A percentile compares a stretch with the other conserved stretches of the same genome.
Evolutionary conservation across 2,329 filamentous ascomycete species (phyloP).

Genomic region (Pyrenophora teres): DNA sequence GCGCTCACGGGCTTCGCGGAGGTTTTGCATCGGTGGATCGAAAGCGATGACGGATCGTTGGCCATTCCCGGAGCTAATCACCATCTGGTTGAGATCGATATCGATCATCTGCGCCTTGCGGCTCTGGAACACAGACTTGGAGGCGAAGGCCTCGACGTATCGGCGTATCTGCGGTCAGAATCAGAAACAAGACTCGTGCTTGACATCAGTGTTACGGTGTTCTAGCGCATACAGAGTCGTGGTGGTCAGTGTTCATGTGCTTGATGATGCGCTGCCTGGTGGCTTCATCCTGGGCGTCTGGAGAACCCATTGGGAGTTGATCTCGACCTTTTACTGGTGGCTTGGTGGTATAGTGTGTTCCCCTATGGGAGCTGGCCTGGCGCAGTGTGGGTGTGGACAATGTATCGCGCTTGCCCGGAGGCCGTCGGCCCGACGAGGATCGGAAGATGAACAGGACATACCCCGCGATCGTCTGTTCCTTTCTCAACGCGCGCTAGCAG

Average conservation of each 20-base stretch:
- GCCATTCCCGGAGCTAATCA: constrained; percentile 60
- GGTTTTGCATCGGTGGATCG: constrained; percentile 70
- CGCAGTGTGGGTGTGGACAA: constrained; percentile 1
- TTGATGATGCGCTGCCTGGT: constrained; percentile 68
- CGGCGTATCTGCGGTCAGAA: constrained; percentile 58
- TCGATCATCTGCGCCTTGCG: constrained; percentile 66
- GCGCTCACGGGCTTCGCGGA: constrained; percentile 69
- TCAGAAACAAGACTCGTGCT: constrained; percentile 6
- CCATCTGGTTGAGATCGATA: constrained; percentile 67
- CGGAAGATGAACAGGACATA: constrained; percentile 11
- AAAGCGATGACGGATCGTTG: constrained; percentile 63
- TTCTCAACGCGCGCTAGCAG: constrained; percentile 14
- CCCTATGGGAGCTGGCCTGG: not conserved
- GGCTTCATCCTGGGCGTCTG: constrained; percentile 49
- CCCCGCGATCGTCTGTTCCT: constrained; percentile 8
- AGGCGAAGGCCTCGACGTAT: constrained; percentile 75
- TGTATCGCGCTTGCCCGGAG: constrained; percentile 1
- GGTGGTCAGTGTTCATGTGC: constrained; percentile 89
- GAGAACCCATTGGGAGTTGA: not conserved
- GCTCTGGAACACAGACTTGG: constrained; percentile 61
- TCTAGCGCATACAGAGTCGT: constrained; percentile 59
- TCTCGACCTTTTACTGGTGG: not conserved
- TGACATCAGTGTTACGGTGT: constrained; percentile 1
- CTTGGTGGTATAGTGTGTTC: not conserved
- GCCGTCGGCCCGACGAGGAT: constrained; percentile 13